Percentiles rank a stretch among this genome's conserved stretches.
Conservation (phyloP, 176 grass and related monocot species). For the Lolium perenne region DNA sequence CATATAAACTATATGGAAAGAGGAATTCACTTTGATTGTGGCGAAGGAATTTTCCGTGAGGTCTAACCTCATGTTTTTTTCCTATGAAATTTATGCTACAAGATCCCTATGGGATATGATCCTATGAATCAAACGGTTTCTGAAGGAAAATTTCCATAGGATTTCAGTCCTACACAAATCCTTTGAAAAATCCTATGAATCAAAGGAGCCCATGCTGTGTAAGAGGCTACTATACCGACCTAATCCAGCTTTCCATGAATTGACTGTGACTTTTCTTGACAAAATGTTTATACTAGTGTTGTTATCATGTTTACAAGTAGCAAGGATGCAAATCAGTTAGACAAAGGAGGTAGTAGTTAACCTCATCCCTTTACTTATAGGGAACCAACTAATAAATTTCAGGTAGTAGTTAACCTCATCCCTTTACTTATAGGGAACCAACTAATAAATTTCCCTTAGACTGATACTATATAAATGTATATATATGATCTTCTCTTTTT, state of each 20-base stretch:
- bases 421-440: neutral
- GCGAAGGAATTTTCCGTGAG: too few relatives aligned
- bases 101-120: too few relatives aligned
- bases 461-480: too few relatives aligned
- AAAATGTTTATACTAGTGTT: neutral
- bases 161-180: too few relatives aligned
- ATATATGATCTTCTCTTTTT: neutral
- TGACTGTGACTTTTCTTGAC: neutral
- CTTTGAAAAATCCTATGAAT: too few relatives aligned
- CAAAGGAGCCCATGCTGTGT: too few relatives aligned
- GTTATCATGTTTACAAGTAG: slow-evolving; percentile 4
- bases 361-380: neutral
- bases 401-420: neutral
- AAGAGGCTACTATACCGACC: neutral
- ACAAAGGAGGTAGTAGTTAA: neutral
- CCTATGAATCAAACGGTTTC: too few relatives aligned
- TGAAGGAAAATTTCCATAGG: too few relatives aligned
- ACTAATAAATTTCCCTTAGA: neutral
- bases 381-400: neutral
- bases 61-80: too few relatives aligned
- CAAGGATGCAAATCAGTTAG: slow-evolving; percentile 19
- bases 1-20: too few relatives aligned
- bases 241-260: neutral
- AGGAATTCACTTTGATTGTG: too few relatives aligned
- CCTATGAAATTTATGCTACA: too few relatives aligned